Evolutionary conservation across 1,284 basidiomycete species (phyloP).

Genomic region (Coniophora puteana): DNA sequence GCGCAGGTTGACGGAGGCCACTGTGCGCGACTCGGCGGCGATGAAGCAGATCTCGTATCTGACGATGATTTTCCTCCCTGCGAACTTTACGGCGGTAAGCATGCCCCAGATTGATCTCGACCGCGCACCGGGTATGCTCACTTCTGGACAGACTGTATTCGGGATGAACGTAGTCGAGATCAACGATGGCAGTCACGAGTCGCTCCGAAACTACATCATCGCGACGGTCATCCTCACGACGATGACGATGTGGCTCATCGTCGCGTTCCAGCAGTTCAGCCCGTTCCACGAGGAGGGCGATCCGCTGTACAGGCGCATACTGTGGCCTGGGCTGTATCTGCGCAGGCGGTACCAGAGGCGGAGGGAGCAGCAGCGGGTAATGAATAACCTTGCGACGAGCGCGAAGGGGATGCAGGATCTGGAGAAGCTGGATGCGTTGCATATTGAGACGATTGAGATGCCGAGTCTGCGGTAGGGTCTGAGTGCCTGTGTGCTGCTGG

Average conservation of each 20-base stretch:
- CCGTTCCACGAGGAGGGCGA: conserved; percentile 16
- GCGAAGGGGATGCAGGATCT: no score
- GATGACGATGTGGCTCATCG: conserved; percentile 45
- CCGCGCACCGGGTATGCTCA: conserved; percentile 2
- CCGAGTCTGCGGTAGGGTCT: no score
- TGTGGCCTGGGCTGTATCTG: conserved; percentile 9
- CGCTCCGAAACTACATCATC: conserved; percentile 37
- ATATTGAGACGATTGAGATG: no score
- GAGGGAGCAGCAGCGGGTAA: no score
- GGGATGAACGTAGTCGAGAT: conserved; percentile 46
- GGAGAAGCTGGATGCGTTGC: no score
- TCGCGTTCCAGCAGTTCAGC: conserved; percentile 27
- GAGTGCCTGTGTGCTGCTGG: no score
- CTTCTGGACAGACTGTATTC: conserved; percentile 26
- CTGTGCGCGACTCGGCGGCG: conserved; percentile 43
- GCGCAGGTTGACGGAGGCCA: conserved; percentile 42
- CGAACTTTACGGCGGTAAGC: conserved; percentile 36
- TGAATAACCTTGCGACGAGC: no score
- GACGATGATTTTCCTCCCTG: conserved; percentile 28
- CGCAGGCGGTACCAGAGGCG: no score
- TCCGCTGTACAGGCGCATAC: neutral
- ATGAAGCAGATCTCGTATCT: conserved; percentile 45
- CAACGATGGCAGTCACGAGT: conserved; percentile 24
- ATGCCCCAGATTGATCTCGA: neutral
- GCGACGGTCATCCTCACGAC: conserved; percentile 42